phyloP scores from a whole-genome alignment of 176 grass and related monocot genomes.

The Oryza longistaminata region DNA sequence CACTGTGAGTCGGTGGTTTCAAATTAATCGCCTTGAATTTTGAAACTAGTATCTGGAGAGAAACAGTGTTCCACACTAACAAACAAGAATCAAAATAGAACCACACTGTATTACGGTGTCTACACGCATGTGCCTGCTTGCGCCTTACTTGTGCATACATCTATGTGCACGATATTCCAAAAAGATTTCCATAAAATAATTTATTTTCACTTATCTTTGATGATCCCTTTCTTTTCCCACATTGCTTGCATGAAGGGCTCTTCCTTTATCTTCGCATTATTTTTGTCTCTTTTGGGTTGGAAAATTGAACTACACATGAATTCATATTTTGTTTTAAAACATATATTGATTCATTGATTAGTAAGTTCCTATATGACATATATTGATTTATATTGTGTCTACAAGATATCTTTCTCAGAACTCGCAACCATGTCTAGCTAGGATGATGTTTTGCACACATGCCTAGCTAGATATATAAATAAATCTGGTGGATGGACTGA shows the following conservation, averaged over 20 bases:
- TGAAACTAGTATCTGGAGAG: background rate
- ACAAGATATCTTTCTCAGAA: background rate
- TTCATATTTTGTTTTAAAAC: background rate
- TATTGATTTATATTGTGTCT: background rate
- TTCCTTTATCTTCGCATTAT: background rate
- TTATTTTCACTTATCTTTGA: background rate
- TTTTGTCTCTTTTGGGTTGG: background rate
- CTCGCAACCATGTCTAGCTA: background rate
- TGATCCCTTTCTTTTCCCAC: background rate
- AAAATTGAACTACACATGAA: background rate
- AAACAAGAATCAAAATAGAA: slow-evolving; percentile 26
- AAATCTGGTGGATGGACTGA: background rate
- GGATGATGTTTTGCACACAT: background rate
- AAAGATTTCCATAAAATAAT: background rate
- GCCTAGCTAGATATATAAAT: background rate
- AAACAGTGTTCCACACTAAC: slow-evolving; percentile 23
- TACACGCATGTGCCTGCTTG: background rate
- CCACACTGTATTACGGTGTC: slow-evolving; percentile 7
- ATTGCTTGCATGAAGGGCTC: background rate
- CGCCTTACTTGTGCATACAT: background rate
- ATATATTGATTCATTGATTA: background rate
- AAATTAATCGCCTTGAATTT: background rate
- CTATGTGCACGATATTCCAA: background rate
- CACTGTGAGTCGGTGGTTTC: slow-evolving; percentile 21
- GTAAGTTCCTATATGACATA: background rate